A percentile compares a stretch with the other conserved stretches of the same genome.
phyloP scores from a whole-genome alignment of 2,329 filamentous ascomycete species.

The Xylariaceae sp. region DNA sequence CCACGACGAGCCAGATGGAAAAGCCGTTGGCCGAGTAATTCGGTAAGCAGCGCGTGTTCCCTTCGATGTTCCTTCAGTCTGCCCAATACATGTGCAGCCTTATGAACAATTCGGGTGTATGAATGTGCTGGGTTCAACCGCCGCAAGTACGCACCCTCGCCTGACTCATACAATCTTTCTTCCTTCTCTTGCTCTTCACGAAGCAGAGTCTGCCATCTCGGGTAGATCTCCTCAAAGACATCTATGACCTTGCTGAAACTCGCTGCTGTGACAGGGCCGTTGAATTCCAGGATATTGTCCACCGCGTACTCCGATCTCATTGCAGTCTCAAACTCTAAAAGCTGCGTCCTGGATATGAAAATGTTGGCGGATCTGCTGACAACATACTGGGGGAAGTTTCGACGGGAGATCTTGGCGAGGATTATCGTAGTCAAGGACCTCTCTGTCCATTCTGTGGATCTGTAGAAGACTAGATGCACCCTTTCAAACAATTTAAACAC shows the following conservation, averaged over 20 bases:
- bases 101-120: slow-evolving; percentile 90
- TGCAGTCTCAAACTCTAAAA: slow-evolving; percentile 87
- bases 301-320: slow-evolving; percentile 77
- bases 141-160: slow-evolving; percentile 83
- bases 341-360: slow-evolving; percentile 67
- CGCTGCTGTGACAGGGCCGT: slow-evolving; percentile 62
- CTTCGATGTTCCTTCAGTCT: slow-evolving; percentile 74
- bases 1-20: slow-evolving; percentile 85
- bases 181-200: slow-evolving; percentile 75
- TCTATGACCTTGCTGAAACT: slow-evolving; percentile 64
- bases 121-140: slow-evolving; percentile 89
- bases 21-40: slow-evolving; percentile 73
- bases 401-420: slow-evolving; percentile 78
- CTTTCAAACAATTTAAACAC: slow-evolving; percentile 83
- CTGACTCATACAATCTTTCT: slow-evolving; percentile 69
- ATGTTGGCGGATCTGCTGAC: slow-evolving; percentile 88
- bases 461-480: slow-evolving; percentile 92
- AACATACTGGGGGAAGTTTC: slow-evolving; percentile 86
- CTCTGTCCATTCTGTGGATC: slow-evolving; percentile 95
- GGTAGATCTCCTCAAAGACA: slow-evolving; percentile 70
- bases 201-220: slow-evolving; percentile 73
- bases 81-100: slow-evolving; percentile 73
- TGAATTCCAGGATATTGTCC: slow-evolving; percentile 77
- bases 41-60: slow-evolving; percentile 70
- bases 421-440: slow-evolving; percentile 95